Conservation (phyloP, 345 rosid species). For the Capsella bursapastoris region DNA sequence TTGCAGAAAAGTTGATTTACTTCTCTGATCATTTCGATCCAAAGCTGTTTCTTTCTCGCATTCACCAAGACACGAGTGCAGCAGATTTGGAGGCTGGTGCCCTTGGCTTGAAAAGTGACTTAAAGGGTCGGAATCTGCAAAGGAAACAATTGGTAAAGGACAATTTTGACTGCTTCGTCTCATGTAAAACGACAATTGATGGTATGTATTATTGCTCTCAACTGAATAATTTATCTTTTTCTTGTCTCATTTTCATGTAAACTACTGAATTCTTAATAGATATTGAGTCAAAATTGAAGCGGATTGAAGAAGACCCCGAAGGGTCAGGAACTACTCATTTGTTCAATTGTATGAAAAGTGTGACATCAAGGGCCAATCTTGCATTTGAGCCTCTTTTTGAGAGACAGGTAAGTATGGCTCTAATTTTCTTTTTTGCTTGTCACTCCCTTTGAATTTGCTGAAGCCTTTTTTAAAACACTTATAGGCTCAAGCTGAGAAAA, state of each 20-base stretch:
- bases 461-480: slow-evolving; percentile 24
- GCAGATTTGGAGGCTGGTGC: slow-evolving; percentile 96
- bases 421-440: slow-evolving; percentile 19
- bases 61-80: slow-evolving; percentile 79
- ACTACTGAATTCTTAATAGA: slow-evolving; percentile 51
- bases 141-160: slow-evolving; percentile 95
- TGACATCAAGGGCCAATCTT: slow-evolving; percentile 73
- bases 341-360: slow-evolving; percentile 81
- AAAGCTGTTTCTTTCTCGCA: slow-evolving; percentile 88
- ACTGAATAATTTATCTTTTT: slow-evolving; percentile 23
- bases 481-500: slow-evolving; percentile 98
- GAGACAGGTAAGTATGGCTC: slow-evolving; percentile 76
- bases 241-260: slow-evolving; percentile 38
- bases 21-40: slow-evolving; percentile 89
- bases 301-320: slow-evolving; percentile 97
- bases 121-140: slow-evolving; percentile 88
- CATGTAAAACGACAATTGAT: slow-evolving; percentile 98
- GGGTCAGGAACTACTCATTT: slow-evolving; percentile 93
- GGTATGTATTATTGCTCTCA: slow-evolving; percentile 56
- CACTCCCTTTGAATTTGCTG: slow-evolving; percentile 28
- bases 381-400: slow-evolving; percentile 97
- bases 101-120: slow-evolving; percentile 91
- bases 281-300: slow-evolving; percentile 91
- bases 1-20: slow-evolving; percentile 90
- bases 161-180: slow-evolving; percentile 99